These are phyloP conservation scores for Cadophora luteo-olivacea DNA, from an alignment of 2,329 filamentous ascomycete species.

Conservation along the genomic window DNA sequence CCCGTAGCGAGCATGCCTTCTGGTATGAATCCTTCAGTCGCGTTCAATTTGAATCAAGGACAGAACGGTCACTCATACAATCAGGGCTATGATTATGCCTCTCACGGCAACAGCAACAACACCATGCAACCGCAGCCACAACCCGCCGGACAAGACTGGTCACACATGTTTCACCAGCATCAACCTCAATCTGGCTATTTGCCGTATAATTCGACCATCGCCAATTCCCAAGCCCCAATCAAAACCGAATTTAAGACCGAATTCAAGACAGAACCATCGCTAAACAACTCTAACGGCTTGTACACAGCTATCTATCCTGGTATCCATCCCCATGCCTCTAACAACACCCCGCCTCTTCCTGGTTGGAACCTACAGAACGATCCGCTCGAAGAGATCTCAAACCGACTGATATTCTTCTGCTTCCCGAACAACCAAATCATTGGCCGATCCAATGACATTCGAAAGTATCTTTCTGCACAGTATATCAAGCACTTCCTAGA, in stretches of 20 bases:
- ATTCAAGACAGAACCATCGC: constrained; percentile 61
- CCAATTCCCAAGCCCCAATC: constrained; percentile 72
- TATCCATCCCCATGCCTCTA: constrained; percentile 38
- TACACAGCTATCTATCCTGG: constrained; percentile 37
- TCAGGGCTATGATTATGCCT: constrained; percentile 46
- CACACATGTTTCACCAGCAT: constrained; percentile 73
- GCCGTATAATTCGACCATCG: constrained; percentile 59
- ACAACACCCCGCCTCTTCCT: constrained; percentile 45
- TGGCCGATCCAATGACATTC: constrained; percentile 58
- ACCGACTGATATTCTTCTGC: constrained; percentile 62
- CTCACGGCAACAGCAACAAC: constrained; percentile 43
- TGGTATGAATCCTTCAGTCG: constrained; percentile 64
- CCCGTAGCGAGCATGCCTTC: constrained; percentile 66
- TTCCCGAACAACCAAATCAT: constrained; percentile 62
- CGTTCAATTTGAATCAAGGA: constrained; percentile 67
- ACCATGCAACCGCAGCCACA: constrained; percentile 40
- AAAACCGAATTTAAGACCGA: constrained; percentile 60
- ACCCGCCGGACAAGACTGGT: constrained; percentile 68
- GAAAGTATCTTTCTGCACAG: constrained; percentile 65
- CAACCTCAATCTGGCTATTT: constrained; percentile 69
- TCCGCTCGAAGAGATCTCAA: constrained; percentile 60
- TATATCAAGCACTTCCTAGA: constrained; percentile 75
- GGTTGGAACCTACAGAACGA: constrained; percentile 51
- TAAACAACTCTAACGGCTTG: constrained; percentile 52
- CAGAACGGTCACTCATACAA: constrained; percentile 59